Base-by-base conservation (phyloP, 768 basidiomycete species). In the Naganishia antarctica region DNA sequence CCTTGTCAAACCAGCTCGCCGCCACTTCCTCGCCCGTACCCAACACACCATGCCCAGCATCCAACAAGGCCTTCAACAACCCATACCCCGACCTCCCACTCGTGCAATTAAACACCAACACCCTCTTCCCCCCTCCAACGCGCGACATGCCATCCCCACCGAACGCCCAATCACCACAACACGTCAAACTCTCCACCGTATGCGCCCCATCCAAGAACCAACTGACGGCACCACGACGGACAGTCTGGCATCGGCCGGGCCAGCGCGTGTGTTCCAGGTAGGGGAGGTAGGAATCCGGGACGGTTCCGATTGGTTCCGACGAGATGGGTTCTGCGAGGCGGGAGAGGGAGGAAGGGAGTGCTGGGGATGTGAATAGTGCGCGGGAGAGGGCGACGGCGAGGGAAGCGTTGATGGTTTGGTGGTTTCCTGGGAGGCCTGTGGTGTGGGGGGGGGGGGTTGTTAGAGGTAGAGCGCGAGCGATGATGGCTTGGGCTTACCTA, bases 141-240 rank as follows among this genome's bases (percentile, higher is more conserved):
- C 23, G 16, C 9, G 37, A 23, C 51, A 64, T 63, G 21, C 68
- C 67, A 0, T 79, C 80, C 11, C 86, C 85, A 53, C 79, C 82
- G 48, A 84, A 86, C 73, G 89, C 96, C 96, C 96, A 99, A 64
- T 90, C 80, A 15, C 89, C 83, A 69, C 93, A 94, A 66, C 85
- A 91, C 46, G 83, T 82, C 29, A 99, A 80, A 71, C 91, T 96
- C 74, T 98, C 96, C 13, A 83, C 78, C 0, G 96, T 99, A 76
- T 99, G 96, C 12, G 96, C 93, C 0, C 96, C 96, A 73, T 98
- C 96, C 13, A 99, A 80, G 76, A 86, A 90, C 96, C 96, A 98
- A 18, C 16, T 31, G 62, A 63, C 16, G 29, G 15, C n/a, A 63
- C 85, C 71, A 93, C 91, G 11, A 63, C 50, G 43, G 13, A 94